phyloP scores from a whole-genome alignment of 192 early-diverging fungal genomes.

The Coemansia asiatica region DNA sequence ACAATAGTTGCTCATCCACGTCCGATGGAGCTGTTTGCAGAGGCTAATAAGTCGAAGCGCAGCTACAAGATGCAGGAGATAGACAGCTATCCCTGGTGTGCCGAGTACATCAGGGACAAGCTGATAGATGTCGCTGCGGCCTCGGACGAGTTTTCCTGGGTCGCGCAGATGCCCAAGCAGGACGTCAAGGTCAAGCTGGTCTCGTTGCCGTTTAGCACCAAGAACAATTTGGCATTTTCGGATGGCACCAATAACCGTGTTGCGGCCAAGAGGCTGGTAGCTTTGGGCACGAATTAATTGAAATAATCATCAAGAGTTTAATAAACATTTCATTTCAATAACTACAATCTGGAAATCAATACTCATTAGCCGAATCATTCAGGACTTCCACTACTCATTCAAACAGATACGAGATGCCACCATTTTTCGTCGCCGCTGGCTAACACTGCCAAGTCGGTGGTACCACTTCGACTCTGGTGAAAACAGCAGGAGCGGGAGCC shows the following conservation, averaged over 20 bases:
- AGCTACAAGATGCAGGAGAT: slow-evolving; percentile 37
- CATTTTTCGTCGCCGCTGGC: too few species aligned
- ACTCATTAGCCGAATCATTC: too few species aligned
- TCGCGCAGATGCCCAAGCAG: slow-evolving; percentile 20
- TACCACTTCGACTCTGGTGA: too few species aligned
- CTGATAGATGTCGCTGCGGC: slow-evolving; percentile 17
- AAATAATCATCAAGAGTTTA: too few species aligned
- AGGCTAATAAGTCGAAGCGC: slow-evolving; percentile 28
- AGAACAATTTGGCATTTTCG: slow-evolving; percentile 20
- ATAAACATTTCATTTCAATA: too few species aligned
- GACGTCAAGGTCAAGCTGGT: slow-evolving; percentile 39
- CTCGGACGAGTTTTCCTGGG: slow-evolving; percentile 16
- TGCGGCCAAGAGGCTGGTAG: slow-evolving; percentile 9
- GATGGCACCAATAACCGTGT: slow-evolving; percentile 43
- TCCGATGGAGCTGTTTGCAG: slow-evolving; percentile 34
- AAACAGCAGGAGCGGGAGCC: too few species aligned
- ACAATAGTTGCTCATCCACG: slow-evolving; percentile 36
- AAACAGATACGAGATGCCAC: too few species aligned
- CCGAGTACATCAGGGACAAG: slow-evolving; percentile 36
- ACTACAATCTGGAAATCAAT: too few species aligned
- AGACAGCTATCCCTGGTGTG: slow-evolving; percentile 38
- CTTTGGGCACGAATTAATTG: too few species aligned
- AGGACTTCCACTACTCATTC: too few species aligned
- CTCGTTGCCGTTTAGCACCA: slow-evolving; percentile 29
- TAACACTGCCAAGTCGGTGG: too few species aligned